Conservation (phyloP, 345 rosid genomes). For the Hibiscus trionum region DNA sequence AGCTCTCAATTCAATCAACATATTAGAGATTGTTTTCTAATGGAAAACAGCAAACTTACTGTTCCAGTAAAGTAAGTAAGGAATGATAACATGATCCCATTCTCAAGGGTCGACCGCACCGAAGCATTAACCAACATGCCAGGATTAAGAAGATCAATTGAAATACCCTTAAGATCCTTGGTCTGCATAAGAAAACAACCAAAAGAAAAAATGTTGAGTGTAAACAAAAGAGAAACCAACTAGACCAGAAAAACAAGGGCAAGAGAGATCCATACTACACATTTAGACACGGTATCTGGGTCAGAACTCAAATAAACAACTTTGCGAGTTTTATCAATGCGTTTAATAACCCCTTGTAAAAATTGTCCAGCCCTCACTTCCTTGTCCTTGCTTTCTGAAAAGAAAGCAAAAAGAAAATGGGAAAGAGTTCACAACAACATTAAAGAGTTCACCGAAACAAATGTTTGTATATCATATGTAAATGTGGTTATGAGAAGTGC, state of each 20-base stretch:
- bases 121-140: slow-evolving; percentile 94
- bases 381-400: slow-evolving; percentile 32
- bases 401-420: background rate
- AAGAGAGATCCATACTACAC: slow-evolving; percentile 46
- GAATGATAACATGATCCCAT: slow-evolving; percentile 82
- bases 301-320: slow-evolving; percentile 63
- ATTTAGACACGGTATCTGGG: slow-evolving; percentile 60
- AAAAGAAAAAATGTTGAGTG: slow-evolving; percentile 4
- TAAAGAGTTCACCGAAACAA: background rate
- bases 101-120: slow-evolving; percentile 78
- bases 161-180: slow-evolving; percentile 80
- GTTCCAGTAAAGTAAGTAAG: slow-evolving; percentile 93
- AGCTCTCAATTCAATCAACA: background rate
- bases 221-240: slow-evolving; percentile 1
- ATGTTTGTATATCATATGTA: background rate
- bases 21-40: background rate
- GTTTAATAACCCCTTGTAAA: slow-evolving; percentile 70
- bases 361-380: slow-evolving; percentile 56
- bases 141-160: slow-evolving; percentile 87
- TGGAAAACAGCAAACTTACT: slow-evolving; percentile 40
- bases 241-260: background rate
- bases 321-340: slow-evolving; percentile 66
- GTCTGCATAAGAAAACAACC: slow-evolving; percentile 40
- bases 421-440: background rate
- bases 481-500: background rate